Percentiles rank a stretch among this genome's conserved stretches.
phyloP scores from a whole-genome alignment of 352 stramenopile genomes.

The Peronospora belbahrii region DNA sequence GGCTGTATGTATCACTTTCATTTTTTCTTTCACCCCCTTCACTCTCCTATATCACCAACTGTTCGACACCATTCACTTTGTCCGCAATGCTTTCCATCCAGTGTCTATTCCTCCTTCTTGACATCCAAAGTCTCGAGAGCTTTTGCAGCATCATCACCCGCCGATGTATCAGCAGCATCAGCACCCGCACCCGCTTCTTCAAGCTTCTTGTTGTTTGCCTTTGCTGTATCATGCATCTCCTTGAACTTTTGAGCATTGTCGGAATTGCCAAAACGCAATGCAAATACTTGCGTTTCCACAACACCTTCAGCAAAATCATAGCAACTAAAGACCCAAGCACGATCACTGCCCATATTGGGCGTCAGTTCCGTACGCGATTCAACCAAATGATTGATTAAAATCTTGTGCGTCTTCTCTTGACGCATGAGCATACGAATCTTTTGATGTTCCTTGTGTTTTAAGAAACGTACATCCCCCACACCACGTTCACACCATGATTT shows the following conservation, averaged over 20 bases:
- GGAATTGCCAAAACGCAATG: slow-evolving; percentile 91
- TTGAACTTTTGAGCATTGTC: slow-evolving; percentile 97
- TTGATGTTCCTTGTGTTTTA: slow-evolving; percentile 93
- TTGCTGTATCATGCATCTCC: slow-evolving; percentile 89
- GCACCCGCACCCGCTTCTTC: slow-evolving; percentile 88
- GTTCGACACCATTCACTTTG: background rate
- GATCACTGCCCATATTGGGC: slow-evolving; percentile 94
- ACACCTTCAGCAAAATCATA: slow-evolving; percentile 96
- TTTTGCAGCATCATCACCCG: slow-evolving; percentile 90
- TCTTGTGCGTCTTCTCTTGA: slow-evolving; percentile 99
- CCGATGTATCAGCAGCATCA: slow-evolving; percentile 86
- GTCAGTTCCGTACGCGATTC: slow-evolving; percentile 94
- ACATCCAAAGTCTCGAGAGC: slow-evolving; percentile 86
- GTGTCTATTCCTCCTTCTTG: slow-evolving; percentile 82
- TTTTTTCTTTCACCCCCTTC: background rate
- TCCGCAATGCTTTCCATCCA: background rate
- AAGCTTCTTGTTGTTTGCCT: slow-evolving; percentile 92
- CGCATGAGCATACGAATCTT: slow-evolving; percentile 96
- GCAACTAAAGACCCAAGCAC: slow-evolving; percentile 96
- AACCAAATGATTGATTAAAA: slow-evolving; percentile 96
- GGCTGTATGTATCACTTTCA: background rate
- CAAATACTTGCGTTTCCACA: slow-evolving; percentile 87
- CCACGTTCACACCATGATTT: slow-evolving; percentile 97
- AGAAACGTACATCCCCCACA: slow-evolving; percentile 94
- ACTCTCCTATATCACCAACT: background rate